Evolutionary conservation across 1,139 yeast species (phyloP).

Genomic region (Eremothecium coryli): DNA sequence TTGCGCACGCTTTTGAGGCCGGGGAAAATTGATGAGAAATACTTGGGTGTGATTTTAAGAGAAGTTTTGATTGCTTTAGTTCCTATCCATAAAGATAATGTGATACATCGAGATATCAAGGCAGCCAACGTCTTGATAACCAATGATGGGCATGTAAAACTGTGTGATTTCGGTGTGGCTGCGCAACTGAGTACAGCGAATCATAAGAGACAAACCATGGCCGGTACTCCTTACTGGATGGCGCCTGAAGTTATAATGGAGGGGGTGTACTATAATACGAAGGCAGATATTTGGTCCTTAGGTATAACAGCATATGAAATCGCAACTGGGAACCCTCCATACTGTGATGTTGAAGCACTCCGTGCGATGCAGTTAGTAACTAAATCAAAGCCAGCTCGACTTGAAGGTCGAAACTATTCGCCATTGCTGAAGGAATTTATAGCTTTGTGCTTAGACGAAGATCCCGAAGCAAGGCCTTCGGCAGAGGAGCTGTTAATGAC

Average conservation of each 20-base stretch:
- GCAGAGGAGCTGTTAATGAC: conserved; percentile 80
- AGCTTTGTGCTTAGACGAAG: conserved; percentile 88
- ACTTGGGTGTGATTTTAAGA: conserved; percentile 70
- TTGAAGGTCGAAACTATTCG: conserved; percentile 84
- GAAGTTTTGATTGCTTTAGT: conserved; percentile 71
- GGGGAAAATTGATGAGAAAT: conserved; percentile 78
- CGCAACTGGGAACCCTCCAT: conserved; percentile 97
- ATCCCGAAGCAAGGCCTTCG: conserved; percentile 75
- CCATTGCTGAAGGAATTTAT: conserved; percentile 73
- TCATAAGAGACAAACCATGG: conserved; percentile 83
- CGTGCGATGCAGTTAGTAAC: conserved; percentile 93
- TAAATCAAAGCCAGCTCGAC: conserved; percentile 84
- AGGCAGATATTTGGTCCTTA: conserved; percentile 88
- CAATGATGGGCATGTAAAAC: conserved; percentile 79
- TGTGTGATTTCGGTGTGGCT: conserved; percentile 98
- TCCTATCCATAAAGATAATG: conserved; percentile 80
- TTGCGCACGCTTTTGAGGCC: conserved; percentile 79
- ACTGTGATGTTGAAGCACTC: conserved; percentile 88
- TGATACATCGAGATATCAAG: conserved; percentile 89
- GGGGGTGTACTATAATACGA: conserved; percentile 75
- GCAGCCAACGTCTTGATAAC: conserved; percentile 91
- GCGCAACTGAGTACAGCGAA: conserved; percentile 79
- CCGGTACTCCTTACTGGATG: conserved; percentile 99
- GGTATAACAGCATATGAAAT: conserved; percentile 93
- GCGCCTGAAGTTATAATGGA: conserved; percentile 97